Evolutionary conservation across 177 flowering plant species (phyloP), one percentile per base, ranked within the genome.

Genomic region (Vitis hybrid): DNA sequence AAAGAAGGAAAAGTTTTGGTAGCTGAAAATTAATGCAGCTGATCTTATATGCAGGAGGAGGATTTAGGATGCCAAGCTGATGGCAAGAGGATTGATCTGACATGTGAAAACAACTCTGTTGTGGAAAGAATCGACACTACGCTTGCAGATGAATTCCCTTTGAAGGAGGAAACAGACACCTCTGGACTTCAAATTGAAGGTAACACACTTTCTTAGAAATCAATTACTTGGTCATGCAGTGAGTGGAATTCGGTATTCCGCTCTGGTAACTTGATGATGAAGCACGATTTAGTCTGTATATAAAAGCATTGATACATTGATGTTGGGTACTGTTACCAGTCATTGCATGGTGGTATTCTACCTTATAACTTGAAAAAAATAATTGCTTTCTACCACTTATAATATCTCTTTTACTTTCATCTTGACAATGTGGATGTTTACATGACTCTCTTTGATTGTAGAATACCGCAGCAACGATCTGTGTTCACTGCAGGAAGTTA

Each of bases 121-220:
- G 52, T 65, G 3, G 15, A 60, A 11, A 57, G 35, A 60, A 57
- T 71, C 3, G 51, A 30, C 58, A 66, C 16, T 40, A 16, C 56
- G 30, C 55, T 56, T 56, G 67, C 52, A 14, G 79, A 73, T 56
- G 70, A 77, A 71, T 67, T 30, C 40, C 55, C 56, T 13, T 11
- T 55, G 10, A 57, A 72, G 66, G 68, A 80, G 66, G 71, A 58
- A 24, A 40, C 64, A 51, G 73, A 76, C 51, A 63, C 62, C 7
- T 19, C 70, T 46, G 69, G 80, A 55, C 9, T 66, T 62, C 68
- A 66, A 8, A 72, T 56, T 59, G 64, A 62, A 81, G 89, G 91
- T 87, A 77, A 68, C 3, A 12, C 6, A 9, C 65, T 18, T 56
- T 60, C 40, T 40, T 55, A n/a, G 51, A 54, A 21, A 19, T n/a